Conservation (phyloP, 495 filamentous ascomycete species). For the Aspergillus homomorphus region DNA sequence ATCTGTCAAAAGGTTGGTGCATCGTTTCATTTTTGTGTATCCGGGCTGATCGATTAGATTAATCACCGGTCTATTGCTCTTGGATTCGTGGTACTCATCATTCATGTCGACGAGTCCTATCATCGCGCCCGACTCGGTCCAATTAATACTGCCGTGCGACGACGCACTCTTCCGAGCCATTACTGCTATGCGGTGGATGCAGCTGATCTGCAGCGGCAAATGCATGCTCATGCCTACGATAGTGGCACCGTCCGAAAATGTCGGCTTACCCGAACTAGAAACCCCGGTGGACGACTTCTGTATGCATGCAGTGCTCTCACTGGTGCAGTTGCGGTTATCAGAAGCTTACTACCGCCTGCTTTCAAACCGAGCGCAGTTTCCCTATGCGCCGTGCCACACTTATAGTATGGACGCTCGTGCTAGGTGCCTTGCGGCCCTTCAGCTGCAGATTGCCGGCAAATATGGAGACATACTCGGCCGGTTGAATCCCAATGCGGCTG, state of each 20-base stretch:
- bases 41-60: constrained; percentile 25
- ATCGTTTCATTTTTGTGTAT: background rate
- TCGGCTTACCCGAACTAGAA: constrained; percentile 36
- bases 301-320: constrained; percentile 39
- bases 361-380: constrained; percentile 38
- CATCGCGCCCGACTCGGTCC: constrained; percentile 45
- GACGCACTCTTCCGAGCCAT: constrained; percentile 46
- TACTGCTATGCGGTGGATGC: constrained; percentile 46
- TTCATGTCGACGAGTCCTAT: constrained; percentile 49
- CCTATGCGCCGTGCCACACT: constrained; percentile 44
- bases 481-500: constrained; percentile 43
- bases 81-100: constrained; percentile 52
- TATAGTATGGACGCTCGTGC: constrained; percentile 46
- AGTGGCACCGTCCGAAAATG: constrained; percentile 37
- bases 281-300: constrained; percentile 36
- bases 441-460: constrained; percentile 37
- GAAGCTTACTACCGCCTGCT: constrained; percentile 47
- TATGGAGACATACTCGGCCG: constrained; percentile 41
- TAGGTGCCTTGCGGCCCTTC: constrained; percentile 36
- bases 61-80: constrained; percentile 46
- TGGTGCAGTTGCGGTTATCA: constrained; percentile 44
- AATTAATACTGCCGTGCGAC: constrained; percentile 47
- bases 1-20: constrained; percentile 43
- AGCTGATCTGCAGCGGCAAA: constrained; percentile 39
- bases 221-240: constrained; percentile 40